A percentile compares a stretch with the other conserved stretches of the same genome.
Evolutionary conservation across 371 early-diverging fungal genomes (phyloP).

Genomic region (Umbelopsis sp.): DNA sequence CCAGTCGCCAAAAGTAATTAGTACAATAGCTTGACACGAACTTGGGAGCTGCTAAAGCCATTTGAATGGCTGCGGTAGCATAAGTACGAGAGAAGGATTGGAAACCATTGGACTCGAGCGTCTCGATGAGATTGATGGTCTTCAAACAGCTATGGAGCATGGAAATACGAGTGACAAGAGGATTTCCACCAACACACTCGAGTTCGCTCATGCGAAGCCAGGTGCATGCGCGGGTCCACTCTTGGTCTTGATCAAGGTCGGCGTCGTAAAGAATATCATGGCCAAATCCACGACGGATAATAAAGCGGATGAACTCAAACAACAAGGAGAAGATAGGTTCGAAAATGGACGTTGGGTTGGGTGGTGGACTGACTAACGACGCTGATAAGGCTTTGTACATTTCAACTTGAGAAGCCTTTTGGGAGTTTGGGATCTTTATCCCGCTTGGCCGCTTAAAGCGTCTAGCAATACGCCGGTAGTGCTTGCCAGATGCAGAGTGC

Average conservation of each 20-base stretch:
- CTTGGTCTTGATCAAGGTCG: constrained; percentile 29
- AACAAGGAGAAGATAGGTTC: not conserved
- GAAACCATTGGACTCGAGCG: constrained; percentile 34
- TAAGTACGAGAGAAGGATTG: constrained; percentile 45
- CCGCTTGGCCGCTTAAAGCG: not conserved
- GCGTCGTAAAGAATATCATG: constrained; percentile 39
- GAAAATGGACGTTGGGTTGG: not conserved
- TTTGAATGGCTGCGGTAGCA: constrained; percentile 47
- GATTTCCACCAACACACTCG: constrained; percentile 39
- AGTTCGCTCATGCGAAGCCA: constrained; percentile 52
- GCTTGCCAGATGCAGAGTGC: constrained; percentile 24
- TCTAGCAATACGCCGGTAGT: not conserved
- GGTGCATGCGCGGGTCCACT: constrained; percentile 37
- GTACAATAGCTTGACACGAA: constrained; percentile 26
- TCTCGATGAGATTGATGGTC: constrained; percentile 45
- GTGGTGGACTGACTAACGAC: constrained; percentile 23
- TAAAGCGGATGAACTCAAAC: constrained; percentile 33
- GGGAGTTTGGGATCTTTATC: not conserved
- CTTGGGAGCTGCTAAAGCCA: constrained; percentile 26
- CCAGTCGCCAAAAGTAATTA: constrained; percentile 33
- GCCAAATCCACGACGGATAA: constrained; percentile 39
- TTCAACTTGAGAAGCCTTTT: not conserved
- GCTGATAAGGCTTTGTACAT: constrained; percentile 23
- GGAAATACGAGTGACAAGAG: constrained; percentile 29
- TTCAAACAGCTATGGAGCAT: constrained; percentile 39